phyloP scores from a whole-genome alignment of 2,329 filamentous ascomycete genomes.

The Aspergillaceae sp. region DNA sequence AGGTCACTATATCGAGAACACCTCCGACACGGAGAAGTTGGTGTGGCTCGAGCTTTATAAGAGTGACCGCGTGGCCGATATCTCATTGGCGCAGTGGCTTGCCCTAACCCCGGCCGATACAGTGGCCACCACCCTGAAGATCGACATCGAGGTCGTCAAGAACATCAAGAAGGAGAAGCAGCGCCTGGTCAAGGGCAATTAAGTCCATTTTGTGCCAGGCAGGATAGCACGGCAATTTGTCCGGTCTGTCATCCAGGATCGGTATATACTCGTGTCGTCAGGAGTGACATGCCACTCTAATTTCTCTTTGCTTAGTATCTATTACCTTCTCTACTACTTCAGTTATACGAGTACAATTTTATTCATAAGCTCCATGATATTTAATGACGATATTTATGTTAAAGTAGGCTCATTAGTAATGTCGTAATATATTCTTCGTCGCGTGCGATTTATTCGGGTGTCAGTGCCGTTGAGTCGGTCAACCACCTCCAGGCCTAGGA shows the following conservation, averaged over 20 bases:
- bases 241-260: neutral
- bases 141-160: slow-evolving; percentile 13
- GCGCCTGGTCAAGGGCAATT: slow-evolving; percentile 8
- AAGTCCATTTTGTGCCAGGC: neutral
- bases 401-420: too few species aligned
- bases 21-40: slow-evolving; percentile 53
- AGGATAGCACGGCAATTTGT: neutral
- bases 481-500: too few species aligned
- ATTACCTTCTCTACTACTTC: too few species aligned
- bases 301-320: too few species aligned
- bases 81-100: slow-evolving; percentile 60
- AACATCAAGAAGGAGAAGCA: slow-evolving; percentile 16
- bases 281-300: too few species aligned
- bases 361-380: too few species aligned
- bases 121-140: slow-evolving; percentile 11
- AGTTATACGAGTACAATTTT: too few species aligned
- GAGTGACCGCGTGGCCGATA: slow-evolving; percentile 57
- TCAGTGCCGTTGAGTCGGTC: too few species aligned
- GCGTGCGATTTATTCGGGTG: too few species aligned
- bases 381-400: too few species aligned
- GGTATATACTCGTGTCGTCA: neutral
- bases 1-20: slow-evolving; percentile 60
- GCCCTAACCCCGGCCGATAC: slow-evolving; percentile 49
- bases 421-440: too few species aligned
- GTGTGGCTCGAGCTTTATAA: slow-evolving; percentile 64